A percentile compares a stretch with the other conserved stretches of the same genome.
Evolutionary conservation across 805 yeast species (phyloP).

Genomic region (Nakazawaea anatomiae): DNA sequence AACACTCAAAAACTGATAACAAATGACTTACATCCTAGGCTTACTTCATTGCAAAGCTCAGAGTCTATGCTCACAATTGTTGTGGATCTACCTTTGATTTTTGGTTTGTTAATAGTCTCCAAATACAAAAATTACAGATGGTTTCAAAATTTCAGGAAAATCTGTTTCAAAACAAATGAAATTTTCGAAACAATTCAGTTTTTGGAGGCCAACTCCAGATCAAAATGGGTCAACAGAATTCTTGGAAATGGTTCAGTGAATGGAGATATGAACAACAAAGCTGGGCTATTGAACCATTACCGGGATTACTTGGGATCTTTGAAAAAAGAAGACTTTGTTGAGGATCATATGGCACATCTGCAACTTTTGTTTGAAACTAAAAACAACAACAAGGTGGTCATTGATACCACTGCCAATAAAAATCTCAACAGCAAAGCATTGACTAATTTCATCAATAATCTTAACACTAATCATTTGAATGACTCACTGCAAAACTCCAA

Average conservation of each 20-base stretch:
- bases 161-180: constrained; percentile 40
- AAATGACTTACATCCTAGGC: constrained; percentile 24
- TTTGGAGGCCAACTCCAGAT: constrained; percentile 49
- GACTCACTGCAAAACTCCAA: background rate
- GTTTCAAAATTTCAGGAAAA: constrained; percentile 34
- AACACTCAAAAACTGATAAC: constrained; percentile 24
- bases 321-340: constrained; percentile 17
- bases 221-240: constrained; percentile 61
- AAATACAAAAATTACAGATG: constrained; percentile 54
- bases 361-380: background rate
- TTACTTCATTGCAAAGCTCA: constrained; percentile 23
- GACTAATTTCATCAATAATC: constrained; percentile 2
- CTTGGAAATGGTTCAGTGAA: constrained; percentile 25
- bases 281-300: constrained; percentile 6
- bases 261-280: constrained; percentile 12
- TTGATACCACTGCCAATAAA: background rate
- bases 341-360: constrained; percentile 15
- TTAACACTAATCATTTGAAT: background rate
- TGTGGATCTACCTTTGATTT: constrained; percentile 63
- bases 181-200: constrained; percentile 50
- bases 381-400: background rate
- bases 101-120: constrained; percentile 66
- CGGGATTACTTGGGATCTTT: constrained; percentile 28
- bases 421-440: background rate
- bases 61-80: constrained; percentile 32